Evolutionary conservation across 257 asterid genomes (phyloP), one percentile per base, ranked within the genome.

Genomic region (Ilex aquifolium): DNA sequence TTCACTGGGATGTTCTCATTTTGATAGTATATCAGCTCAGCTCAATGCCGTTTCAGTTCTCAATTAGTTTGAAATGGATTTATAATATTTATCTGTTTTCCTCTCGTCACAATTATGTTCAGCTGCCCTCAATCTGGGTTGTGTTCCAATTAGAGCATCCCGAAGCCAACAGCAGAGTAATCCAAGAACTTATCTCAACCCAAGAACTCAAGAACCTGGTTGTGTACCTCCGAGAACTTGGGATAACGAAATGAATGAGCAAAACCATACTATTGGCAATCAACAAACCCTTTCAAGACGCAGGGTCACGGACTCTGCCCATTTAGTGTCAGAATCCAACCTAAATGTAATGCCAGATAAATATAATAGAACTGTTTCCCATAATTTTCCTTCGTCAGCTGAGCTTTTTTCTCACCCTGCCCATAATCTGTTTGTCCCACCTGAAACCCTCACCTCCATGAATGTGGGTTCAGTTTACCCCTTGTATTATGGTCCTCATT

Each of bases 81-180:
- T 50, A 27, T 66, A 42, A n/a, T 52, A 46, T 44, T 8, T 55
- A 68, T 77, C 67, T 72, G 52, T 46, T 46, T 12, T 46, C 3
- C n/a, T 46, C n/a, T 2, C 52, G 4, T 10, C 15, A 7, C 10
- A 11, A 10, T 60, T 56, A 50, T 61, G 67, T 49, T 71, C 82
- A 89, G 96, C 96, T 74, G 96, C 96, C 53, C 95, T 89, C 74
- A 83, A 82, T 78, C 74, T 89, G 72, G 96, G 95, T 17, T 89
- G 96, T 77, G 81, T 83, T 50, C 85, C 89, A 0, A 67, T 78
- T 61, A 84, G 89, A 79, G 85, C 95, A 3, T 81, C 95, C 4
- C 84, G 94, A 66, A 89, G 96, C 83, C 88, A 89, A 69, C 76
- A 88, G 46, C 90, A 82, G 75, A 85, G 68, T 65, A 81, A 80